A percentile compares a stretch with the other conserved stretches of the same genome.
phyloP scores from a whole-genome alignment of 2,329 filamentous ascomycete genomes.

The Biscogniauxia marginata region DNA sequence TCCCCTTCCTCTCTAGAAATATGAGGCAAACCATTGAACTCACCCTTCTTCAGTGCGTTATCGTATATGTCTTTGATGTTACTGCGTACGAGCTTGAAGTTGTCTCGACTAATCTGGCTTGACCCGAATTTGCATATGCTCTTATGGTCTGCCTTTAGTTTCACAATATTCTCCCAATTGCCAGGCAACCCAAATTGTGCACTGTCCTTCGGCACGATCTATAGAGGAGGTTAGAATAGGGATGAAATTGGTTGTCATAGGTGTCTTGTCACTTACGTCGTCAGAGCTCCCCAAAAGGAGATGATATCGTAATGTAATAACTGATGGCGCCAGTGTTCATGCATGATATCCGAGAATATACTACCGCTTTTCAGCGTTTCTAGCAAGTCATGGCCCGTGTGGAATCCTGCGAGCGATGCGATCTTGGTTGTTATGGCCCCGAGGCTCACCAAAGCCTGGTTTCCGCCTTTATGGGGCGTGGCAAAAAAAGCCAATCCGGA shows the following conservation, averaged over 20 bases:
- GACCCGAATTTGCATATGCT: constrained; percentile 18
- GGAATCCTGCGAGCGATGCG: constrained; percentile 11
- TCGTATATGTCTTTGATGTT: constrained; percentile 17
- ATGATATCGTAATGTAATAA: constrained; percentile 7
- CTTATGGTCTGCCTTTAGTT: constrained; percentile 15
- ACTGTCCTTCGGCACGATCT: constrained; percentile 15
- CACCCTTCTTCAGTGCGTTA: too few species aligned
- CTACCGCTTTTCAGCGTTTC: too few species aligned
- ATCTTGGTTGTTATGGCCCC: constrained; percentile 19
- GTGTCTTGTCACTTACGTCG: too few species aligned
- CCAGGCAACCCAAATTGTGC: constrained; percentile 11
- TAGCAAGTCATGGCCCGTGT: constrained; percentile 2
- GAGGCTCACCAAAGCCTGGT: constrained; percentile 18
- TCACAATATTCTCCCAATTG: constrained; percentile 13
- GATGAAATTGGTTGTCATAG: too few species aligned
- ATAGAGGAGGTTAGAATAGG: neutral
- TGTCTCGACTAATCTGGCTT: constrained; percentile 9
- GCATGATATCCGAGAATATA: constrained; percentile 21
- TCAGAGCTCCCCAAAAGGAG: constrained; percentile 26
- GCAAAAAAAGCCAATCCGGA: constrained; percentile 26
- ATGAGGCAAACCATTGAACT: too few species aligned
- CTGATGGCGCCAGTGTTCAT: constrained; percentile 9
- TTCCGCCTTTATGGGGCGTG: constrained; percentile 26
- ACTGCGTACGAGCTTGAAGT: constrained; percentile 10
- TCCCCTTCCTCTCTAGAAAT: too few species aligned